Evolutionary conservation across 2,329 filamentous ascomycete species (phyloP), one percentile per base, ranked within the genome.

Genomic region (Colletotrichum limetticola): DNA sequence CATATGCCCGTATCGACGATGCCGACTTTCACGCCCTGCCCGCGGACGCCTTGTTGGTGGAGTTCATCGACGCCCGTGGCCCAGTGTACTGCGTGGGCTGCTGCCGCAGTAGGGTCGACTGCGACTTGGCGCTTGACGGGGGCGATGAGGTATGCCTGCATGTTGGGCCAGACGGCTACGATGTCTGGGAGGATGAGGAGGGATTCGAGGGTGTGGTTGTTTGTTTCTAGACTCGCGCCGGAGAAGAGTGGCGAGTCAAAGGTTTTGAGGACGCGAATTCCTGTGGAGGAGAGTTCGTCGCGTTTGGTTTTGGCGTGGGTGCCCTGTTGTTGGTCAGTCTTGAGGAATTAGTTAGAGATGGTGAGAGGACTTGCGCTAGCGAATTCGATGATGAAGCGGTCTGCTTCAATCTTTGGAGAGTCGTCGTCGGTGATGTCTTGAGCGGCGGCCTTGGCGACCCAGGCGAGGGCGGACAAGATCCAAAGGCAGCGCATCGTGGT

Each of bases 21-120:
- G 24, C 61, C 76, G 19, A 77, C 58, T 55, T 71, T 76, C 53
- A 72, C 76, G 30, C 76, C 76, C 42, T 76, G 59, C 7, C 76
- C 76, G 46, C 66, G 65, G 26, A 74, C 8, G 2, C 76, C 76
- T 19, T 65, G 55, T 4, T 65, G 59, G 53, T 77, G 76, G 1
- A 72, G 62, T 37, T 57, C 65, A 66, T 74, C 59, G 32, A 77
- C 76, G 11, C 76, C 76, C 0, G 76, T 77, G 4, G 66, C 63
- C 58, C 66, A 68, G 67, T 77, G 76, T 26, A 74, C 63, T 16
- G 63, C 62, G 55, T 74, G 57, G 1, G 37, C 26, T 12, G 4
- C 46, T 6, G 66, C 66, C 3, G 66, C 56, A 4, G 4, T 59
- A 2, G 58, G 30, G 7, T 62, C 62, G 42, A 46, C 71, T 8